Percentiles rank a stretch among this genome's conserved stretches.
These are phyloP conservation scores for Lactarius quietus DNA, from an alignment of 768 basidiomycete genomes.

Conservation along the genomic window DNA sequence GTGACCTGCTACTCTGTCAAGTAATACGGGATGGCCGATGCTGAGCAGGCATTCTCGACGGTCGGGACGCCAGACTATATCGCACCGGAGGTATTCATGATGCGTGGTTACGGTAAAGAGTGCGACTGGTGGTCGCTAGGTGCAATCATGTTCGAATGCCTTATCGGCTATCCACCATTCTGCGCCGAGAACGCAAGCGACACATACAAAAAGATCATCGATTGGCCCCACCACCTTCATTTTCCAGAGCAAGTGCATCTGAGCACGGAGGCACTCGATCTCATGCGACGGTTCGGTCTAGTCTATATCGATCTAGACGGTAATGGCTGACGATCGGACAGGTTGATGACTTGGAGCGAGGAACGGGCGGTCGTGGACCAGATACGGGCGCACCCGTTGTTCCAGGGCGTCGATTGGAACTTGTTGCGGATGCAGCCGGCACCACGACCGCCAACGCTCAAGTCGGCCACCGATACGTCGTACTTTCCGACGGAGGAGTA, in stretches of 20 bases:
- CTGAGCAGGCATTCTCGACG: conserved; percentile 85
- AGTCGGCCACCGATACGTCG: conserved; percentile 91
- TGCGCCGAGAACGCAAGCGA: conserved; percentile 96
- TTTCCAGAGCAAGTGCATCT: conserved; percentile 98
- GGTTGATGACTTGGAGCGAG: conserved; percentile 83
- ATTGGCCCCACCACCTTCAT: conserved; percentile 81
- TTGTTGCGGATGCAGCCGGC: conserved; percentile 84
- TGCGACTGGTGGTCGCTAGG: conserved; percentile 99
- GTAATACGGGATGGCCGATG: neutral
- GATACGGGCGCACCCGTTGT: conserved; percentile 88
- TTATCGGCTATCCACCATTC: conserved; percentile 96
- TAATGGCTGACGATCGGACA: conserved; percentile 31
- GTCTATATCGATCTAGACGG: neutral
- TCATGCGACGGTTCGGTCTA: conserved; percentile 71
- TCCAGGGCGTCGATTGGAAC: conserved; percentile 93
- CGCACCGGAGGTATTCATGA: conserved; percentile 94
- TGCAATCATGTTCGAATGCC: conserved; percentile 96
- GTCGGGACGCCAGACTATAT: conserved; percentile 97
- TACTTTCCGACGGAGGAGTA: conserved; percentile 97
- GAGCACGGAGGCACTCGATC: conserved; percentile 85
- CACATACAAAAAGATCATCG: conserved; percentile 96
- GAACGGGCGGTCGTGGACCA: conserved; percentile 75
- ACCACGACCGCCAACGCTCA: conserved; percentile 90
- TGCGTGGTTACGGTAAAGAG: conserved; percentile 95
- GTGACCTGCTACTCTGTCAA: conserved; percentile 24